Evolutionary conservation across 2,329 filamentous ascomycete species (phyloP).

Genomic region (Epichloe glyceriae): DNA sequence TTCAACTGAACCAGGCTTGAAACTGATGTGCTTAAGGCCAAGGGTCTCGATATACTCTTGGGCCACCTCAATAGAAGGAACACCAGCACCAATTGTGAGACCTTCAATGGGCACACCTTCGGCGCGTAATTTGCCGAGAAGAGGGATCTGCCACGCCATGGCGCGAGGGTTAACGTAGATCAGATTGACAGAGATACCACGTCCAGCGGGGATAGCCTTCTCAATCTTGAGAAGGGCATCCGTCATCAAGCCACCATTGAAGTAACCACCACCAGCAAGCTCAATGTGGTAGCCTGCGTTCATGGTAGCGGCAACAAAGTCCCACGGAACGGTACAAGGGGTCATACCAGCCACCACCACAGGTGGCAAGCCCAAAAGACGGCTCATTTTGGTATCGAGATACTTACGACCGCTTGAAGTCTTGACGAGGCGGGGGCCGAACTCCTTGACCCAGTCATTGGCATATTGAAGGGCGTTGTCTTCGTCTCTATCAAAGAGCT

Average conservation of each 20-base stretch:
- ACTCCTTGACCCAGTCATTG: constrained; percentile 94
- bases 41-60: constrained; percentile 90
- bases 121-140: constrained; percentile 65
- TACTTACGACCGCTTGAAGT: constrained; percentile 81
- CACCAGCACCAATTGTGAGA: constrained; percentile 82
- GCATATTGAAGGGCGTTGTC: constrained; percentile 92
- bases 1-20: constrained; percentile 85
- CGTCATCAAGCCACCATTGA: constrained; percentile 70
- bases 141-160: constrained; percentile 85
- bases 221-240: constrained; percentile 76
- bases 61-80: constrained; percentile 84
- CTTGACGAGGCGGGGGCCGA: constrained; percentile 82
- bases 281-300: constrained; percentile 92
- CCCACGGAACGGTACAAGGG: constrained; percentile 75
- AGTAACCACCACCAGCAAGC: constrained; percentile 81
- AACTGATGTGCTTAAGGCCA: constrained; percentile 82
- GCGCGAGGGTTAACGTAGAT: constrained; percentile 85
- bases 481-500: constrained; percentile 92
- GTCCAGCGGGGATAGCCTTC: constrained; percentile 66
- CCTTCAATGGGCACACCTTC: constrained; percentile 87
- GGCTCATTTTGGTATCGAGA: constrained; percentile 93
- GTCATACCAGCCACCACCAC: constrained; percentile 93
- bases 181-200: constrained; percentile 78
- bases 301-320: constrained; percentile 87
- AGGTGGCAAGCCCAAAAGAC: constrained; percentile 71